phyloP scores from a whole-genome alignment of 768 basidiomycete genomes.

The Boletus reticuloceps region DNA sequence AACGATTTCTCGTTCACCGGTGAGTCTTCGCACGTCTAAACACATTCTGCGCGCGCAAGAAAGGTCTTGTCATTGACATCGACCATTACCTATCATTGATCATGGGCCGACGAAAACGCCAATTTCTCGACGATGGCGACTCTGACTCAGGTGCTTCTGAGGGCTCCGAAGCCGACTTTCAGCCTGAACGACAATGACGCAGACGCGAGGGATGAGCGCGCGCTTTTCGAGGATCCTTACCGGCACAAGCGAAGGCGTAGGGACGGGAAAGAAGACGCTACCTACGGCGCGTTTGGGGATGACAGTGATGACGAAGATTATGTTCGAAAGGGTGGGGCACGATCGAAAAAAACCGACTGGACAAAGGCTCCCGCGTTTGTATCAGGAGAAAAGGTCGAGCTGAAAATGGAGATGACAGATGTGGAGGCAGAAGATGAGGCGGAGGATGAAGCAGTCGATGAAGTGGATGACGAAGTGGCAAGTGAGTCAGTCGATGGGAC shows the following conservation, averaged over 20 bases:
- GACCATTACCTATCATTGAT: not conserved
- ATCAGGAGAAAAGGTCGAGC: slow-evolving; percentile 45
- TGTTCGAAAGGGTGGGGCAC: slow-evolving; percentile 22
- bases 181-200: slow-evolving; percentile 50
- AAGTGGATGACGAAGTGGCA: slow-evolving; percentile 37
- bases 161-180: slow-evolving; percentile 52
- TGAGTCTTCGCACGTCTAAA: slow-evolving; percentile 9
- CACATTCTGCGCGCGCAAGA: not conserved
- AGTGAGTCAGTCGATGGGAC: slow-evolving; percentile 34
- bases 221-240: slow-evolving; percentile 76
- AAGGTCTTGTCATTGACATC: slow-evolving; percentile 2
- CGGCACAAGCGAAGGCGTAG: slow-evolving; percentile 63
- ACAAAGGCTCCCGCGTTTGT: slow-evolving; percentile 78
- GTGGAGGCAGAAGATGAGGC: slow-evolving; percentile 35
- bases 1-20: not conserved
- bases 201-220: slow-evolving; percentile 69
- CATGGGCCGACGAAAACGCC: slow-evolving; percentile 78
- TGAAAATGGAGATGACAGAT: slow-evolving; percentile 42
- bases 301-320: slow-evolving; percentile 64
- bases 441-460: slow-evolving; percentile 36
- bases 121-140: slow-evolving; percentile 69
- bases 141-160: slow-evolving; percentile 72
- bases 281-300: slow-evolving; percentile 75
- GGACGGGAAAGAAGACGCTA: slow-evolving; percentile 66
- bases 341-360: slow-evolving; percentile 57